Evolutionary conservation across 140 eudicot species (phyloP), one percentile per base, ranked within the genome.

Genomic region (Senecio squalidus): DNA sequence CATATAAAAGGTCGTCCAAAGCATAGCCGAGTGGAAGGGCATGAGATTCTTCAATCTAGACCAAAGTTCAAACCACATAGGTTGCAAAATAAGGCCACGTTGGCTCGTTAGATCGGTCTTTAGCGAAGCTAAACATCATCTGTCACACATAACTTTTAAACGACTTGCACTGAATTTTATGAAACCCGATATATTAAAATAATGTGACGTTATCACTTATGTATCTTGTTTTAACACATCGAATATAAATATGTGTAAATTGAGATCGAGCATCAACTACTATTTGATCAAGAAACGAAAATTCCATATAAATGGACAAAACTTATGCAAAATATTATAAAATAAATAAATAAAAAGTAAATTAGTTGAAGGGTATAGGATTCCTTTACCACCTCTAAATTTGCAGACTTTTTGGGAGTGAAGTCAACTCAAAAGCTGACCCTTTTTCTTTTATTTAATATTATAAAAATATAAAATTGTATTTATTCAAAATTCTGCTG

Each of bases 351-450:
- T 9, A 43, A 30, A 16, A 25, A 45, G 13, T 55, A 21, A 71
- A 72, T 72, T 76, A 67, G 75, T 54, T 67, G 76, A 66, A 53
- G 74, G 74, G 81, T 64, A 82, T 86, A 69, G 87, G 95, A 85
- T 85, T 86, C 95, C 90, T 77, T 79, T 79, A 52, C 66, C 65
- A 55, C 82, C 82, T 75, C 58, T 67, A 61, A 79, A 71, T 55
- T 71, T 65, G 65, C 78, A 67, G 85, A 77, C 76, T 79, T 84
- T 82, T 86, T 80, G 62, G 55, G 69, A 68, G 76, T 65, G 77
- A 86, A 82, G 95, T 86, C 95, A 86, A 82, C 95, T 79, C 85
- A 66, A 81, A 84, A 84, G 85, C 78, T 68, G 70, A 75, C 61
- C 48, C 79, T 60, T 67, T 56, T 58, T 27, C 58, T 62, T 64